Evolutionary conservation across 345 rosid species (phyloP).

Genomic region (Citrus hindsii): DNA sequence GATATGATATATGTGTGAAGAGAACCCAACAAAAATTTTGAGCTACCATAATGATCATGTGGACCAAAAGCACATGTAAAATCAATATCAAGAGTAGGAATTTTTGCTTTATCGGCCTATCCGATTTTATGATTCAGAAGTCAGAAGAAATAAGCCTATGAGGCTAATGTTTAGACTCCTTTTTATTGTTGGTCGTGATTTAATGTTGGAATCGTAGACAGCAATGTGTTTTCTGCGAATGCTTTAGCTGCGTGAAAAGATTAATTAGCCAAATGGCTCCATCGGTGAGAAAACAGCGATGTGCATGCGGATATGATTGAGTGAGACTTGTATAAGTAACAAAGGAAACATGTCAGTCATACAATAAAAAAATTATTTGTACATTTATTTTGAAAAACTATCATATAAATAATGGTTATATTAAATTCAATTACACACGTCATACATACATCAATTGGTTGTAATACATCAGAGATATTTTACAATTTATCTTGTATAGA

Average conservation of each 20-base stretch:
- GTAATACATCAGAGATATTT: too few species aligned
- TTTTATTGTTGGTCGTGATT: too few species aligned
- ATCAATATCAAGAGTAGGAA: constrained; percentile 15
- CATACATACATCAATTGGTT: too few species aligned
- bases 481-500: too few species aligned
- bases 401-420: too few species aligned
- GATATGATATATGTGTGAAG: background rate
- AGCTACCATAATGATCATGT: background rate
- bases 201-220: background rate
- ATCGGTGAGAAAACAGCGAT: background rate
- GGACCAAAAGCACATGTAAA: constrained; percentile 9
- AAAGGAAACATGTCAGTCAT: rapidly evolving
- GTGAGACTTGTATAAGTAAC: too few species aligned
- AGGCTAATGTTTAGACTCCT: background rate
- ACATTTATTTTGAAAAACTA: too few species aligned
- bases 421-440: too few species aligned
- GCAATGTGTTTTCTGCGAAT: background rate
- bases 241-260: background rate
- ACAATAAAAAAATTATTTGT: too few species aligned
- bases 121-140: background rate
- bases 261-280: background rate
- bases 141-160: background rate
- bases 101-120: background rate
- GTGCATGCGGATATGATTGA: background rate
- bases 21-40: background rate